Percentiles rank a stretch among this genome's conserved stretches.
phyloP scores from a whole-genome alignment of 306 rosid species.

The Dicorynia guianensis region DNA sequence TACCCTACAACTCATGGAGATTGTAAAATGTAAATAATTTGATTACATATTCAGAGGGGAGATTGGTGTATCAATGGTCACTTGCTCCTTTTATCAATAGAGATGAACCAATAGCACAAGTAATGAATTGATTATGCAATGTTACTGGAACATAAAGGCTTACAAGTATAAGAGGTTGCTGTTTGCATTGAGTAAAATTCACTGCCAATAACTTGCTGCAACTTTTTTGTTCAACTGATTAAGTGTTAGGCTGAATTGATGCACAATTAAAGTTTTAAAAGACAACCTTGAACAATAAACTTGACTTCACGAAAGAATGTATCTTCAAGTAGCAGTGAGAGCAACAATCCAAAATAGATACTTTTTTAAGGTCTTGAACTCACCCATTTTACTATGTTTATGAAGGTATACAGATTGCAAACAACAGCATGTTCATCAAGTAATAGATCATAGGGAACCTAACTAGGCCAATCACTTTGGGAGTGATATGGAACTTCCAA shows the following conservation, averaged over 20 bases:
- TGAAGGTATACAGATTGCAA: not conserved
- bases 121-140: not conserved
- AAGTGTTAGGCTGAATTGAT: conserved; percentile 6
- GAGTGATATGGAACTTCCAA: conserved; percentile 1
- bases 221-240: not conserved
- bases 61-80: not conserved
- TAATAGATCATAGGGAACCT: too few species aligned
- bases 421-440: too few species aligned
- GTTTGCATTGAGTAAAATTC: not conserved
- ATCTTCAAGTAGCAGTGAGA: not conserved
- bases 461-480: too few species aligned
- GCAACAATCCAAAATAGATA: conserved; percentile 9
- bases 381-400: not conserved
- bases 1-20: not conserved
- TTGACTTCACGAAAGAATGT: not conserved
- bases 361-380: not conserved
- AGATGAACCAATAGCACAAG: not conserved
- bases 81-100: not conserved
- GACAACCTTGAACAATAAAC: not conserved
- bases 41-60: not conserved
- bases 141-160: not conserved
- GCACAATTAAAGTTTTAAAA: not conserved
- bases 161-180: not conserved
- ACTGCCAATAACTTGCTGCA: not conserved
- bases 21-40: conserved; percentile 12